Percentiles rank a stretch among this genome's conserved stretches.
Evolutionary conservation across 2,329 filamentous ascomycete genomes (phyloP).

Genomic region (Emergomyces orientalis): DNA sequence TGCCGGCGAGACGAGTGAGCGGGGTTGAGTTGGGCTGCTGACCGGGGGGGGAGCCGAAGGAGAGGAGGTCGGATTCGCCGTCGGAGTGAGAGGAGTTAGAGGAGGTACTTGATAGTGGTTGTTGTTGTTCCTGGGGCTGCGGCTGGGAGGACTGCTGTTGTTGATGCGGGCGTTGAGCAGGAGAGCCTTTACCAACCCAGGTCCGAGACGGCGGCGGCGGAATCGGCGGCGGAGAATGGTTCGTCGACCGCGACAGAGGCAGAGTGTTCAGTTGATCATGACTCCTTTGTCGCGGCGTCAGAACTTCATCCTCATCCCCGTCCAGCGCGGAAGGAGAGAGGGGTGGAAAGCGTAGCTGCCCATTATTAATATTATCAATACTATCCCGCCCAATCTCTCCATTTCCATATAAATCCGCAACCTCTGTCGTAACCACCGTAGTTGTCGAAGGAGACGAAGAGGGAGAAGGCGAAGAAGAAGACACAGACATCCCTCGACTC

Average conservation of each 20-base stretch:
- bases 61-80: constrained; percentile 70
- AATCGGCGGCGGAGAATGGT: constrained; percentile 6
- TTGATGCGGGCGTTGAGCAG: neutral
- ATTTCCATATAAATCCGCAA: neutral
- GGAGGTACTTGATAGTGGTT: constrained; percentile 21
- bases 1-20: constrained; percentile 31
- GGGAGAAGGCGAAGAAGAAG: neutral
- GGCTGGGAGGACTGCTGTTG: constrained; percentile 11
- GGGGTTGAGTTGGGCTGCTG: neutral
- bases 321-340: neutral
- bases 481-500: neutral
- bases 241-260: neutral
- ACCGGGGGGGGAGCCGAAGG: constrained; percentile 43
- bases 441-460: neutral
- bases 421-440: neutral
- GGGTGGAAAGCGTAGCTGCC: neutral
- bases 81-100: constrained; percentile 58
- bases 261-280: constrained; percentile 12
- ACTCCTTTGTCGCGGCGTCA: constrained; percentile 12
- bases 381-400: neutral
- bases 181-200: constrained; percentile 11
- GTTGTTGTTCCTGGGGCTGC: neutral
- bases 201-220: constrained; percentile 10
- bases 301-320: constrained; percentile 9
- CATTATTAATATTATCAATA: too few relatives aligned